Percentiles rank a stretch among this genome's conserved stretches.
These are phyloP conservation scores for Polytrichum commune DNA, from an alignment of 225 moss, liverwort and hornwort genomes.

Conservation along the genomic window DNA sequence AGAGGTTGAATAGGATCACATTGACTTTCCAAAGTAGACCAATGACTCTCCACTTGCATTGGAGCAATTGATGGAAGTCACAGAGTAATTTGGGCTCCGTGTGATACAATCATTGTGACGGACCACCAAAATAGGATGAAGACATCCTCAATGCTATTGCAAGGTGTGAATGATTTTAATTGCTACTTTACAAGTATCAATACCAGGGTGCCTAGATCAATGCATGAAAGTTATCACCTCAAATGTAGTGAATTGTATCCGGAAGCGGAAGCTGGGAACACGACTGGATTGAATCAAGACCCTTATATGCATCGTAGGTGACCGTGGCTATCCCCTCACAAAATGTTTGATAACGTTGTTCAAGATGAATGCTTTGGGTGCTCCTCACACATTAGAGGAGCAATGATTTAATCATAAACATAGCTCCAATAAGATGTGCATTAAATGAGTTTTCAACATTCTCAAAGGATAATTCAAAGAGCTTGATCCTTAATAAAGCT, in stretches of 20 bases:
- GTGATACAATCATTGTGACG: background rate
- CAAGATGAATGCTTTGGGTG: background rate
- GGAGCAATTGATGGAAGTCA: constrained; percentile 1
- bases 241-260: background rate
- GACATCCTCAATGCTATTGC: background rate
- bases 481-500: background rate
- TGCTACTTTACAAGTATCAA: background rate
- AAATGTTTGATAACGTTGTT: constrained; percentile 4
- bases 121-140: background rate
- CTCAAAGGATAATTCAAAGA: background rate
- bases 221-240: constrained; percentile 9
- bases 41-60: constrained; percentile 8
- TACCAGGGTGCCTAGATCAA: background rate
- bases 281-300: background rate
- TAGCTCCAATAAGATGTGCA: background rate
- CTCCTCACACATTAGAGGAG: background rate
- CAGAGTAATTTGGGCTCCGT: background rate
- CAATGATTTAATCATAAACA: background rate
- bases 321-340: background rate
- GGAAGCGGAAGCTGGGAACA: background rate
- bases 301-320: constrained; percentile 1
- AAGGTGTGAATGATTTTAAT: background rate
- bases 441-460: background rate
- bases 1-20: background rate
- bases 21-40: background rate